Evolutionary conservation across 148 eudicot species (phyloP).

Genomic region (Rhododendron henanense): DNA sequence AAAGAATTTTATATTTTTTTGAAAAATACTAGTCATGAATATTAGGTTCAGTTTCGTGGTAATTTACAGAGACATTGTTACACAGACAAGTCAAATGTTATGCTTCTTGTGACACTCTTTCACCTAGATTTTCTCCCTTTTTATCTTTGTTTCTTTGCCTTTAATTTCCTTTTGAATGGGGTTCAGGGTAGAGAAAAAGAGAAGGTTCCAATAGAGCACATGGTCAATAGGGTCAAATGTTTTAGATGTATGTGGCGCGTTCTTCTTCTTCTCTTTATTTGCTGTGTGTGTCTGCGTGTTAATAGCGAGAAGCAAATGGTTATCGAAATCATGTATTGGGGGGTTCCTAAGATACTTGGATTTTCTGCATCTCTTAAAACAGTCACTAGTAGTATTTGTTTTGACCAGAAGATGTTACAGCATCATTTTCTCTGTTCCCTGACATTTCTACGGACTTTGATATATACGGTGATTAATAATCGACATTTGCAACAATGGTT

Average conservation of each 20-base stretch:
- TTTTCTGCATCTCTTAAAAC: not conserved
- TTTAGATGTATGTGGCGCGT: not conserved
- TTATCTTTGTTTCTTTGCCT: not conserved
- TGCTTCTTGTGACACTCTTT: not conserved
- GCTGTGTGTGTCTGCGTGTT: not conserved
- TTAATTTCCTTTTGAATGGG: not conserved
- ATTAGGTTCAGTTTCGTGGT: too few species aligned
- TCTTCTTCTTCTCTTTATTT: not conserved
- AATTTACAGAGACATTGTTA: too few species aligned
- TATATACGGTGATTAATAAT: not conserved
- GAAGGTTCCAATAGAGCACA: not conserved
- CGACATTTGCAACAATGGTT: not conserved
- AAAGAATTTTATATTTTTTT: too few species aligned
- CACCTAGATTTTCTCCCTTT: too few species aligned
- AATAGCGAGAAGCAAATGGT: not conserved
- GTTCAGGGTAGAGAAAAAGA: not conserved
- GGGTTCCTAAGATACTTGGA: not conserved
- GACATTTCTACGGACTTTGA: not conserved
- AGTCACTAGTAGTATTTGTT: not conserved
- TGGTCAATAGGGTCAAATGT: not conserved
- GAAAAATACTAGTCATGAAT: not conserved
- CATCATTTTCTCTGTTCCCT: not conserved
- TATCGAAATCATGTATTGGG: not conserved
- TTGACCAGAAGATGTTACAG: not conserved
- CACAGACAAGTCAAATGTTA: too few species aligned